Percentiles rank a stretch among this genome's conserved stretches.
Conservation (phyloP, 2,329 filamentous ascomycete species). For the Penicillium sp. region DNA sequence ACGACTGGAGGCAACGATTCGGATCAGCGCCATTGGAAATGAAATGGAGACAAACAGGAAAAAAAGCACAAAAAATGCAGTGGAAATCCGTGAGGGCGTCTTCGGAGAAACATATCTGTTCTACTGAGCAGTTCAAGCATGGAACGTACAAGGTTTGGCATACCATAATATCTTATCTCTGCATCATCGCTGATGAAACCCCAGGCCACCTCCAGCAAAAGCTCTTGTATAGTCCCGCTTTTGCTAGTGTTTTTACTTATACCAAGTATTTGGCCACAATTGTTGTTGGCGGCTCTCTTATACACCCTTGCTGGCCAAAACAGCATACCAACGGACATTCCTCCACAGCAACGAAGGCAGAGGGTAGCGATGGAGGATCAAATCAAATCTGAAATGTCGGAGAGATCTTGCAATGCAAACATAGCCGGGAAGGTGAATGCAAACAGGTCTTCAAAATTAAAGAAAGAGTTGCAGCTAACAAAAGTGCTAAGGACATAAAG, state of each 20-base stretch:
- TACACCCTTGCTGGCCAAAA: not conserved
- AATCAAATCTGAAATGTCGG: not conserved
- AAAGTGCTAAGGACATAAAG: not conserved
- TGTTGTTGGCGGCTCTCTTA: not conserved
- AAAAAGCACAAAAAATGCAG: not conserved
- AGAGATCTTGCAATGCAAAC: not conserved
- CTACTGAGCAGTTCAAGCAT: not conserved
- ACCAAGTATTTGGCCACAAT: not conserved
- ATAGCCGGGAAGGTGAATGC: not conserved
- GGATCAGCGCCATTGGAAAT: not conserved
- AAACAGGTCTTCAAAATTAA: not conserved
- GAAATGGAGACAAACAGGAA: not conserved
- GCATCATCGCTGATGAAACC: not conserved
- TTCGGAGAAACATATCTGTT: not conserved
- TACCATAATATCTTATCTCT: not conserved
- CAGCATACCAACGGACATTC: not conserved
- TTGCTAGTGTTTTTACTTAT: not conserved
- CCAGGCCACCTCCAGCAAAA: not conserved
- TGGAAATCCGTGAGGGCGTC: not conserved
- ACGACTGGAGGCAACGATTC: constrained; percentile 7
- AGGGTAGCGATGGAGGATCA: not conserved
- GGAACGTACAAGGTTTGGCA: not conserved
- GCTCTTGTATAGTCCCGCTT: not conserved
- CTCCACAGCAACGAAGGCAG: not conserved
- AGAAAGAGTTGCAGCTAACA: not conserved